Evolutionary conservation across 192 early-diverging fungal genomes (phyloP).

Genomic region (Backusella circina): DNA sequence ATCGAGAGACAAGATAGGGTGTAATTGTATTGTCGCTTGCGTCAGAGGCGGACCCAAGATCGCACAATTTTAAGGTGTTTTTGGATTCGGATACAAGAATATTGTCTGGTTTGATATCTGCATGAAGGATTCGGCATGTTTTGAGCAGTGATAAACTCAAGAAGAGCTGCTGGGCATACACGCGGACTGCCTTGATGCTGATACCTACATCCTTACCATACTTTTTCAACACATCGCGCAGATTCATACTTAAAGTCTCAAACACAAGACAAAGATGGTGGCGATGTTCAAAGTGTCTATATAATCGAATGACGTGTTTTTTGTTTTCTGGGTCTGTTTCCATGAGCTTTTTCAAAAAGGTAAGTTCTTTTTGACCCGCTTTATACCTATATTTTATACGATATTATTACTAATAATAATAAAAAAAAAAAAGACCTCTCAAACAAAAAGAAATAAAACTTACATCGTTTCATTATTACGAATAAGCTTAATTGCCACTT

Average conservation of each 20-base stretch:
- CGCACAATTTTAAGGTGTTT: conserved; percentile 84
- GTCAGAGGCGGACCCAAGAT: conserved; percentile 91
- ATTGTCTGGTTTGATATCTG: conserved; percentile 99
- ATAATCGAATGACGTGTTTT: conserved; percentile 84
- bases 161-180: conserved; percentile 91
- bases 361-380: conserved; percentile 85
- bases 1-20: conserved; percentile 92
- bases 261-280: conserved; percentile 92
- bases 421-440: background rate
- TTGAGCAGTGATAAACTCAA: conserved; percentile 78
- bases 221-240: conserved; percentile 91
- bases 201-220: conserved; percentile 93
- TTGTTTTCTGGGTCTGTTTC: conserved; percentile 83
- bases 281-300: conserved; percentile 86
- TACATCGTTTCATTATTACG: conserved; percentile 94
- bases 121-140: conserved; percentile 83
- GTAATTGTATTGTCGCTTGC: conserved; percentile 89
- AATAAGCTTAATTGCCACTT: conserved; percentile 95
- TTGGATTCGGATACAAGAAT: conserved; percentile 85
- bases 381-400: conserved; percentile 52
- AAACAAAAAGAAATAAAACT: conserved; percentile 3
- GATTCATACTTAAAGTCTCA: conserved; percentile 89
- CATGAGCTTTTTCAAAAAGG: conserved; percentile 83
- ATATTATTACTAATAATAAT: background rate
- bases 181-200: conserved; percentile 87